Conservation (phyloP, 1,139 yeast species). For the Eremothecium cymbalariae region DNA sequence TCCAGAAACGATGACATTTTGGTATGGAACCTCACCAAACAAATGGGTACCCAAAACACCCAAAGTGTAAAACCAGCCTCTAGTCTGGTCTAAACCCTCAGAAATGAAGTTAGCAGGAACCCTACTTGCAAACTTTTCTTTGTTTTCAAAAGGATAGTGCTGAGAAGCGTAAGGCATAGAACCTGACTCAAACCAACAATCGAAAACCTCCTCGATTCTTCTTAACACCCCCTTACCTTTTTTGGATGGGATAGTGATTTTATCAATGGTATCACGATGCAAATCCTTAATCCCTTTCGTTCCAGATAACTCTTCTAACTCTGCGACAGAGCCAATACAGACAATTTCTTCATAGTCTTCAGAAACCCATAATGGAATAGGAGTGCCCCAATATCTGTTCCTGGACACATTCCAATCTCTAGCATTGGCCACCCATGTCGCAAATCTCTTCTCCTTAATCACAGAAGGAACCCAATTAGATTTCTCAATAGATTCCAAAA, state of each 20-base stretch:
- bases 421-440: conserved; percentile 97
- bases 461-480: conserved; percentile 92
- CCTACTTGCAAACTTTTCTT: conserved; percentile 56
- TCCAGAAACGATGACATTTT: conserved; percentile 94
- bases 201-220: conserved; percentile 96
- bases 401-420: conserved; percentile 98
- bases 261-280: conserved; percentile 89
- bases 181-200: conserved; percentile 99
- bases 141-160: conserved; percentile 91
- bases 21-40: conserved; percentile 85
- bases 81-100: conserved; percentile 98
- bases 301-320: conserved; percentile 78
- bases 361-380: conserved; percentile 94
- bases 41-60: conserved; percentile 93
- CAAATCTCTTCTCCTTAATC: conserved; percentile 89
- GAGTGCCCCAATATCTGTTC: conserved; percentile 99
- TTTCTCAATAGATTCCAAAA: conserved; percentile 75
- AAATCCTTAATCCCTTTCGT: conserved; percentile 72
- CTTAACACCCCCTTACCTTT: conserved; percentile 78
- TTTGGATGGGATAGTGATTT: conserved; percentile 88
- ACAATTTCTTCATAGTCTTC: conserved; percentile 90
- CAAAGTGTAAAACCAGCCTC: conserved; percentile 99
- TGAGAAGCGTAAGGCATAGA: conserved; percentile 97
- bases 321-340: conserved; percentile 85
- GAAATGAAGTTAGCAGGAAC: conserved; percentile 98